A percentile compares a stretch with the other conserved stretches of the same genome.
These are phyloP conservation scores for Massarina eburnea DNA, from an alignment of 2,329 filamentous ascomycete genomes.

Conservation along the genomic window DNA sequence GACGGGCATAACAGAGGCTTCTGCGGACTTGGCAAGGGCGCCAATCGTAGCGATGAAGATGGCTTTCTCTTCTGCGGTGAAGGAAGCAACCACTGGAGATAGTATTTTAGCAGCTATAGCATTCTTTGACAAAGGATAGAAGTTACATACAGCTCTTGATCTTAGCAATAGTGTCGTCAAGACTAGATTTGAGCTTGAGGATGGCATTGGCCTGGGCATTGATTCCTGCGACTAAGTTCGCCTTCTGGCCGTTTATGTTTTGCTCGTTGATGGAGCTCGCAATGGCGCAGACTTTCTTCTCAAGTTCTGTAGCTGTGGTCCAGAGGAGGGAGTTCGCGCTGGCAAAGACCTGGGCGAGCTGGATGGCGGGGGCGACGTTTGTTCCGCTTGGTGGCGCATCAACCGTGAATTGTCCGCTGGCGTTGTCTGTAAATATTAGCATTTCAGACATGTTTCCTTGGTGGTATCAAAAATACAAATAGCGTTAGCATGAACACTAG, in stretches of 20 bases:
- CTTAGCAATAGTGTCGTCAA: background rate
- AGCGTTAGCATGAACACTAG: background rate
- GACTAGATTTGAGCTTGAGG: background rate
- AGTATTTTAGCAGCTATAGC: background rate
- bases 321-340: background rate
- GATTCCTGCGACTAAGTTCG: background rate
- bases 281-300: constrained; percentile 1
- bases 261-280: constrained; percentile 1
- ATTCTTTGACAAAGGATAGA: background rate
- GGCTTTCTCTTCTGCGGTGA: background rate
- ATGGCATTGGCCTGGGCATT: background rate
- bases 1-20: background rate
- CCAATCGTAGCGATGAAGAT: background rate
- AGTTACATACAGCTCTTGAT: background rate
- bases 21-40: background rate
- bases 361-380: background rate
- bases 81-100: background rate
- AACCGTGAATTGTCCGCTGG: background rate
- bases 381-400: background rate
- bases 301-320: background rate
- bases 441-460: too few species aligned
- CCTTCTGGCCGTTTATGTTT: background rate
- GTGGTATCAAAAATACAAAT: background rate
- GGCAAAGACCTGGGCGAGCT: background rate
- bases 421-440: background rate